A percentile compares a stretch with the other conserved stretches of the same genome.
Conservation (phyloP, 257 asterid species). For the Paulownia fortunei region DNA sequence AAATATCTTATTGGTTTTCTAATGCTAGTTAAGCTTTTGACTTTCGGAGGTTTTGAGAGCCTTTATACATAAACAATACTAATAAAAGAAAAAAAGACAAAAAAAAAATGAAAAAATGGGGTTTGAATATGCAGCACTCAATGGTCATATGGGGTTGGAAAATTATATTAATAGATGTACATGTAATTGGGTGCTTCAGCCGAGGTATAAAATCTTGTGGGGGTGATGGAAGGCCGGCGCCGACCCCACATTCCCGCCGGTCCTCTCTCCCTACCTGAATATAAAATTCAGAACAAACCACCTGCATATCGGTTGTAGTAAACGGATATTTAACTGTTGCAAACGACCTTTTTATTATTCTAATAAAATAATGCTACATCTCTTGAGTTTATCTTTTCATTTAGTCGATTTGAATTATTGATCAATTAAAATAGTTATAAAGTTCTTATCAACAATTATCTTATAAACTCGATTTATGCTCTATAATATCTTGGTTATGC, state of each 20-base stretch:
- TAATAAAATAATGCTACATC: too few species aligned
- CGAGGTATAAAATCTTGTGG: slow-evolving; percentile 44
- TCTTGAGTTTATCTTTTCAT: too few species aligned
- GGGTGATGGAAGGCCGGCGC: slow-evolving; percentile 58
- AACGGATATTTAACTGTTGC: not conserved
- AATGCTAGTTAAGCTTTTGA: slow-evolving; percentile 31
- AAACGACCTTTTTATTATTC: not conserved
- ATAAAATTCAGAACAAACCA: slow-evolving; percentile 11
- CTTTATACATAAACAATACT: not conserved
- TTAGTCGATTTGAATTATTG: too few species aligned
- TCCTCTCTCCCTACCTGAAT: slow-evolving; percentile 19
- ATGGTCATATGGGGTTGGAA: slow-evolving; percentile 17
- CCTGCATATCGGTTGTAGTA: slow-evolving; percentile 8
- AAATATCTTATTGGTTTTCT: not conserved
- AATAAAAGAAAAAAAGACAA: not conserved
- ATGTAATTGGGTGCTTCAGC: slow-evolving; percentile 8
- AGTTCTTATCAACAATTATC: too few species aligned
- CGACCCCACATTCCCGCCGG: slow-evolving; percentile 57
- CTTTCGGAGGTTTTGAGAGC: slow-evolving; percentile 36
- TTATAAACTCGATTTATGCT: too few species aligned
- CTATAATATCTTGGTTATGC: too few species aligned
- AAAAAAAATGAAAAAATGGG: not conserved
- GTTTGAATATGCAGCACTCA: slow-evolving; percentile 32
- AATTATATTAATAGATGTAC: not conserved
- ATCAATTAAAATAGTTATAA: too few species aligned